These are phyloP conservation scores for Pleurotus giganteus DNA, from an alignment of 768 basidiomycete species.

Conservation along the genomic window DNA sequence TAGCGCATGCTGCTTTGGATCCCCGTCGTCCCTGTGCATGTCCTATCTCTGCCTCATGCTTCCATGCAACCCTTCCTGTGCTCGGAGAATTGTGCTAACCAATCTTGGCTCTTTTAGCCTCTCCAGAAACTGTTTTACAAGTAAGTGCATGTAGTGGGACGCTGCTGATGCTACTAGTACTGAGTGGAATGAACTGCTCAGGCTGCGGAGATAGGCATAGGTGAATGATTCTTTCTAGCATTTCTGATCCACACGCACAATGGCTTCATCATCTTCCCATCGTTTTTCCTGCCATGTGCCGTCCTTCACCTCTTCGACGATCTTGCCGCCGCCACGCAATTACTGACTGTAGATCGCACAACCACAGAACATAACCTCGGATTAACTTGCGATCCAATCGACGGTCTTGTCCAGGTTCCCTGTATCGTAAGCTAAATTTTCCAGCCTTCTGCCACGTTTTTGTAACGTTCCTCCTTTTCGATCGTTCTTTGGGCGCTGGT, in stretches of 20 bases:
- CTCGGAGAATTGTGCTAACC: background rate
- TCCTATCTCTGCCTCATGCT: background rate
- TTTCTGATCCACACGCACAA: background rate
- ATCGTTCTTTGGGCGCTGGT: background rate
- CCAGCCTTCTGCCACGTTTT: constrained; percentile 6
- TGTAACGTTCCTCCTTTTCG: background rate
- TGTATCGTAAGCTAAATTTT: constrained; percentile 68
- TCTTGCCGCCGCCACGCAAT: background rate
- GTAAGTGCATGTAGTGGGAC: constrained; percentile 1
- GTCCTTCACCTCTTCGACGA: background rate
- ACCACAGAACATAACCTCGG: constrained; percentile 77
- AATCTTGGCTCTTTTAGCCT: background rate
- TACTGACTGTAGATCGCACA: background rate
- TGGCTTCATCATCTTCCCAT: constrained; percentile 1
- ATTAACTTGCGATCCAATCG: constrained; percentile 92
- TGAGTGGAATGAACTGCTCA: constrained; percentile 15
- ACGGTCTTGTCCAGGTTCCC: constrained; percentile 91
- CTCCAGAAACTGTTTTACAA: background rate
- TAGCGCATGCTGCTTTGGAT: background rate
- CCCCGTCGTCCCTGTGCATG: background rate
- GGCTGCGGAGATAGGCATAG: constrained; percentile 92
- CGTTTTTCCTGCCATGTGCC: background rate
- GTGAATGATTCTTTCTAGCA: constrained; percentile 32
- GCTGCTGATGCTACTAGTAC: background rate
- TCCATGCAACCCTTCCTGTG: constrained; percentile 1